Conservation (phyloP, 2,329 filamentous ascomycete species). For the Cladosporium phlei region DNA sequence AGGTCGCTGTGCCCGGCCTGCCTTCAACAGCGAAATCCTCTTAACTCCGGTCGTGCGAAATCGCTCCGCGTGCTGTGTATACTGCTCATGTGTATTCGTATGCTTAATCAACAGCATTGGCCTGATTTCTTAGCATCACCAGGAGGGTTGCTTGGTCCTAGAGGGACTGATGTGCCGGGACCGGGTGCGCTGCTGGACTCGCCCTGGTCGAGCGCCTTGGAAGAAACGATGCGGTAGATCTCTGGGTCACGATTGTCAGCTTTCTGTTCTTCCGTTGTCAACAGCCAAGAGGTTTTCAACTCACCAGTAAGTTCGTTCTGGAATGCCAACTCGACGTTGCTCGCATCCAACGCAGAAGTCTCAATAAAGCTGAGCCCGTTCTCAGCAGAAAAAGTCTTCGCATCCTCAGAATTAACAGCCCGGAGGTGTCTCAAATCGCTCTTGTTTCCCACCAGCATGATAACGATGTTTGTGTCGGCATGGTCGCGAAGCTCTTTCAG, state of each 20-base stretch:
- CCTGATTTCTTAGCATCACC: slow-evolving; percentile 74
- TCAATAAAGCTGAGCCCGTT: slow-evolving; percentile 83
- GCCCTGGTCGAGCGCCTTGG: slow-evolving; percentile 90
- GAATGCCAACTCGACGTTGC: slow-evolving; percentile 98
- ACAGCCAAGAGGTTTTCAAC: slow-evolving; percentile 24
- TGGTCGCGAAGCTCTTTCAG: slow-evolving; percentile 97
- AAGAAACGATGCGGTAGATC: slow-evolving; percentile 98
- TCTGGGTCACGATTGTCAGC: slow-evolving; percentile 53
- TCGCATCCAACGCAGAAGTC: slow-evolving; percentile 96
- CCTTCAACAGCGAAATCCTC: slow-evolving; percentile 5
- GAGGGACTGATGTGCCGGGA: slow-evolving; percentile 70
- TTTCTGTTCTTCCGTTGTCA: not conserved
- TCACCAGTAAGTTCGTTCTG: slow-evolving; percentile 98
- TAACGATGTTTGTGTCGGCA: slow-evolving; percentile 95
- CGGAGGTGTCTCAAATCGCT: slow-evolving; percentile 98
- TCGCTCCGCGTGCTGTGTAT: slow-evolving; percentile 4
- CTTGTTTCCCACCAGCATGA: slow-evolving; percentile 99
- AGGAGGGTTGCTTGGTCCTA: slow-evolving; percentile 80
- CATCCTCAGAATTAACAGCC: slow-evolving; percentile 95
- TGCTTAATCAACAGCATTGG: slow-evolving; percentile 71
- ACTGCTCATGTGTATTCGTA: not conserved
- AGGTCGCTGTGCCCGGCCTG: not conserved
- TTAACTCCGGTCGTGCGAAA: slow-evolving; percentile 5
- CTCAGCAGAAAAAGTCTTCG: slow-evolving; percentile 93
- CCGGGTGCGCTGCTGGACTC: slow-evolving; percentile 70